Conservation (phyloP, 371 early-diverging fungal genomes). For the Circinella minor region DNA sequence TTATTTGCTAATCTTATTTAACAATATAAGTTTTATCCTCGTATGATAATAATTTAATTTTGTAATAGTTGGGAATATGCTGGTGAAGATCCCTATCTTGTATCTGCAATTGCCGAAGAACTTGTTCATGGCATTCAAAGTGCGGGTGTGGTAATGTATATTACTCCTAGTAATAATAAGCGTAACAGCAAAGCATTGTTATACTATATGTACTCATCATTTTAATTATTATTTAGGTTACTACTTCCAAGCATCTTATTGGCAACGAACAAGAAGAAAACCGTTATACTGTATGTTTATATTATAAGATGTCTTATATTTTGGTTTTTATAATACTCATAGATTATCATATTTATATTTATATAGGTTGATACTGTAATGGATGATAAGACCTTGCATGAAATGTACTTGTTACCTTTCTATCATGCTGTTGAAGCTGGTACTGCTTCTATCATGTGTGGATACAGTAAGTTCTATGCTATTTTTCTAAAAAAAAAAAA, state of each 20-base stretch:
- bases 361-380: slow-evolving; percentile 32
- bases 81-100: slow-evolving; percentile 53
- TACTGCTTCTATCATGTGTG: slow-evolving; percentile 51
- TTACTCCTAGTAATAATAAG: not conserved
- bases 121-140: slow-evolving; percentile 33
- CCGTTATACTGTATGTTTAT: slow-evolving; percentile 22
- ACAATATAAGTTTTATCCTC: too few relatives aligned
- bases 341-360: not conserved
- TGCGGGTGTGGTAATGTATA: slow-evolving; percentile 32
- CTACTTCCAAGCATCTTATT: slow-evolving; percentile 57
- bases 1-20: too few relatives aligned
- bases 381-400: slow-evolving; percentile 56
- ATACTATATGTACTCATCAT: slow-evolving; percentile 19
- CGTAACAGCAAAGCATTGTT: not conserved
- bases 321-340: not conserved
- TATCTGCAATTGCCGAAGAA: slow-evolving; percentile 24
- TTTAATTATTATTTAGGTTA: slow-evolving; percentile 27
- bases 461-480: slow-evolving; percentile 35
- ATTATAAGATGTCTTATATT: too few relatives aligned
- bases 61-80: slow-evolving; percentile 49
- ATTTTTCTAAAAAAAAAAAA: not conserved
- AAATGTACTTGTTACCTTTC: slow-evolving; percentile 59
- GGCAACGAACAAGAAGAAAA: slow-evolving; percentile 54
- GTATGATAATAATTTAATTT: not conserved
- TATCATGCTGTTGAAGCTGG: slow-evolving; percentile 47